Conservation (phyloP, 768 basidiomycete genomes). For the Suillus ampliporus region DNA sequence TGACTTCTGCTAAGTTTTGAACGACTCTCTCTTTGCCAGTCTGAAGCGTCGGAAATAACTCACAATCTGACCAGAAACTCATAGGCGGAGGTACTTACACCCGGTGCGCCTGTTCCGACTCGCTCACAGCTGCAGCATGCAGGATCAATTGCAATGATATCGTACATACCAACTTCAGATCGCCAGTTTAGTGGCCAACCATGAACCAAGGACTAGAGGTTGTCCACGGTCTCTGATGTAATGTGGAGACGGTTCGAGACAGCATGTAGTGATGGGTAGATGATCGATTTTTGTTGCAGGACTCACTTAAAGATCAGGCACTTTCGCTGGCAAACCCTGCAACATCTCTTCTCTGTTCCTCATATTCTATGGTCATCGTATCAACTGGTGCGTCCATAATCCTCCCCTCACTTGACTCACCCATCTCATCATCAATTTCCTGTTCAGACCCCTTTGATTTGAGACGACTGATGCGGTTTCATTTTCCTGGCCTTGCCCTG, state of each 20-base stretch:
- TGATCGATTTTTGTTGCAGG: neutral
- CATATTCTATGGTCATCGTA: conserved; percentile 48
- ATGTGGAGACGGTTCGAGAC: neutral
- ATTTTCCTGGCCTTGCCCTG: conserved; percentile 37
- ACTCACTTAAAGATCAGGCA: neutral
- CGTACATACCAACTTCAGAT: neutral
- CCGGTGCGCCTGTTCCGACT: neutral
- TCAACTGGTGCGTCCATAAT: conserved; percentile 50
- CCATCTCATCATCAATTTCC: conserved; percentile 37
- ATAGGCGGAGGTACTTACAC: neutral
- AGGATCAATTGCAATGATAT: neutral
- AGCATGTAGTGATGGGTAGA: neutral
- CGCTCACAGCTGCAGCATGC: neutral
- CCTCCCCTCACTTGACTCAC: conserved; percentile 42
- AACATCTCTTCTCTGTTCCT: conserved; percentile 47
- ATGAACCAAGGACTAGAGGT: neutral
- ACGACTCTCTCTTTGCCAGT: neutral
- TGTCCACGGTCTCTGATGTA: neutral
- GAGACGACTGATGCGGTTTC: conserved; percentile 37
- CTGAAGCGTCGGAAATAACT: neutral
- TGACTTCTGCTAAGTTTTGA: neutral
- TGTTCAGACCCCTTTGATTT: conserved; percentile 32
- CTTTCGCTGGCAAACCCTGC: conserved; percentile 6
- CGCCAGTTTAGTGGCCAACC: neutral
- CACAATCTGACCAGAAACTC: neutral